These are phyloP conservation scores for Cladophialophora carrionii DNA, from an alignment of 2,329 filamentous ascomycete species.

Conservation along the genomic window DNA sequence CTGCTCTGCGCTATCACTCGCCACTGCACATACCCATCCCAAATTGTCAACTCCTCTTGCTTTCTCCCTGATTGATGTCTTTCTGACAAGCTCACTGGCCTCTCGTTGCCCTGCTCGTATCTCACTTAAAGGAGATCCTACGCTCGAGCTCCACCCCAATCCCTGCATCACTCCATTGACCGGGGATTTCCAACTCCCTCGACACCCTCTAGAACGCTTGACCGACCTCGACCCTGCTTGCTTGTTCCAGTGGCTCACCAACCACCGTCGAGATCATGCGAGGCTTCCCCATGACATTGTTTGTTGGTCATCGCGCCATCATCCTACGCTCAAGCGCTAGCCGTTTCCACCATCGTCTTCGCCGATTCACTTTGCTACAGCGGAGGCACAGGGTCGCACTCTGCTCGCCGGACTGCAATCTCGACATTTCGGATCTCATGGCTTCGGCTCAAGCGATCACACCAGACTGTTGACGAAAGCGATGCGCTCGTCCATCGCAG, in stretches of 20 bases:
- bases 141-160: conserved; percentile 13
- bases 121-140: conserved; percentile 16
- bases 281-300: background rate
- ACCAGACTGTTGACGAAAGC: conserved; percentile 4
- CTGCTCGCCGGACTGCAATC: background rate
- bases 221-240: background rate
- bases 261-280: conserved; percentile 10
- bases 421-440: conserved; percentile 16
- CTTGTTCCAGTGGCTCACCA: conserved; percentile 2
- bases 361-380: conserved; percentile 16
- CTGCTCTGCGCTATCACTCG: conserved; percentile 12
- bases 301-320: conserved; percentile 4
- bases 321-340: background rate
- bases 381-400: conserved; percentile 25
- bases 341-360: background rate
- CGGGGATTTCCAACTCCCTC: conserved; percentile 12
- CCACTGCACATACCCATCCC: background rate
- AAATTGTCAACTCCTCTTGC: background rate
- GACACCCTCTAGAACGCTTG: conserved; percentile 2
- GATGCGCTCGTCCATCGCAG: conserved; percentile 1
- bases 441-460: conserved; percentile 17
- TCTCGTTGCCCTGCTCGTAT: conserved; percentile 10
- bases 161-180: conserved; percentile 2
- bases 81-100: conserved; percentile 9
- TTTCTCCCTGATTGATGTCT: background rate